Base-by-base conservation (phyloP, 2,329 filamentous ascomycete genomes). In the Beauveria brongniartii region DNA sequence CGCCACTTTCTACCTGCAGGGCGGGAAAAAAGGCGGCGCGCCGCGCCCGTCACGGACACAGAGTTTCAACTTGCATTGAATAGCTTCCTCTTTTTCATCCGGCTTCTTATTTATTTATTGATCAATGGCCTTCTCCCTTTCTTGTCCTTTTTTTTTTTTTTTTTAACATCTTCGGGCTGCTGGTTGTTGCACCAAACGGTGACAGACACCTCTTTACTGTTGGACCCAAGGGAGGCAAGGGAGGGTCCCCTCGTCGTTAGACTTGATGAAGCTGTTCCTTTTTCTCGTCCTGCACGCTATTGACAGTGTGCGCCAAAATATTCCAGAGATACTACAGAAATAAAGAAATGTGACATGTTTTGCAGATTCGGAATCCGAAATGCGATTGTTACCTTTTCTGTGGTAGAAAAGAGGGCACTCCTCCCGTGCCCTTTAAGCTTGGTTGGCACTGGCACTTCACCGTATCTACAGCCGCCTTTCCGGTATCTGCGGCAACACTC, bases 1-100 rank as follows among this genome's bases (percentile, higher is more conserved):
- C 14, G 43, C 37, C 52, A 44, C 52, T 55, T 55, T n/a, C 37
- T 40, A 41, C 20, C 55, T 58, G 55, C 55, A 58, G 55, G 55
- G 55, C 55, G 55, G 20, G 20, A 12, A 50, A 22, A 46, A 18
- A 34, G 18, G 22, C 14, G 48, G 22, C 37, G 24, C 22, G 14
- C 5, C 52, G 37, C 14, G 54, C 55, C 55, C 41, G n/a, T 28
- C 26, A 46, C 12, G 43, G 22, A 9, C 22, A 43, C 46, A 50
- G 34, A 51, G 46, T 58, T 58, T 41, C 3, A 51, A 28, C 55
- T 18, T 51, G 34, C 46, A 51, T 34, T 28, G 7, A 12, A 50
- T 24, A 50, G 20, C 5, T 4, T 4, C 5, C 26, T 34, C 10
- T 22, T 47, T 24, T 41, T 22, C 26, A 18, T 26, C 20, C 9